A percentile compares a stretch with the other conserved stretches of the same genome.
phyloP scores from a whole-genome alignment of 257 asterid genomes.

The Catharanthus roseus region DNA sequence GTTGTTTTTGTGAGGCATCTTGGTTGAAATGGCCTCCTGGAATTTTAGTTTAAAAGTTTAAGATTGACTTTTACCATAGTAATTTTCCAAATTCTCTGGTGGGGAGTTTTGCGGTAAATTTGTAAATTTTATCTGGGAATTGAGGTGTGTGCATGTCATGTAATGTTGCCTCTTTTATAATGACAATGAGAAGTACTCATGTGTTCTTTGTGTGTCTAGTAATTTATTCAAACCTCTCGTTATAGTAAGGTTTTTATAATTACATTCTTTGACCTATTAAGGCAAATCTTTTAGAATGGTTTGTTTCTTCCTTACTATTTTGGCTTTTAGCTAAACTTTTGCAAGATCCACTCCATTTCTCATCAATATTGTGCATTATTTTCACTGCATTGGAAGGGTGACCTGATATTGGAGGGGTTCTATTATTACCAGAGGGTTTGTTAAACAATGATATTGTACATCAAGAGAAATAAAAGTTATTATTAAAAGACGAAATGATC shows the following conservation, averaged over 20 bases:
- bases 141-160: constrained; percentile 1
- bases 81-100: neutral
- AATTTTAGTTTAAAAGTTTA: neutral
- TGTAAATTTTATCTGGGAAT: neutral
- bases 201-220: neutral
- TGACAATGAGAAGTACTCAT: neutral
- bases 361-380: too few relatives aligned
- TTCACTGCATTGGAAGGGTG: too few relatives aligned
- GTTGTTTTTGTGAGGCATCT: neutral
- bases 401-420: too few relatives aligned
- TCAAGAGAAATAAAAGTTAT: too few relatives aligned
- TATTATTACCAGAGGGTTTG: too few relatives aligned
- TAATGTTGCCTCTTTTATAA: neutral
- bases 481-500: too few relatives aligned
- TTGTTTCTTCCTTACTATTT: neutral
- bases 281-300: neutral
- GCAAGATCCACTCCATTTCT: too few relatives aligned
- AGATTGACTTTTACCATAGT: neutral
- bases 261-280: neutral
- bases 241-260: neutral
- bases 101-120: neutral
- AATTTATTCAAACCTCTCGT: neutral
- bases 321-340: neutral
- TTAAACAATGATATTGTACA: too few relatives aligned
- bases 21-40: constrained; percentile 2